Evolutionary conservation across 345 rosid genomes (phyloP).

Genomic region (Chamaenerion angustifolium): DNA sequence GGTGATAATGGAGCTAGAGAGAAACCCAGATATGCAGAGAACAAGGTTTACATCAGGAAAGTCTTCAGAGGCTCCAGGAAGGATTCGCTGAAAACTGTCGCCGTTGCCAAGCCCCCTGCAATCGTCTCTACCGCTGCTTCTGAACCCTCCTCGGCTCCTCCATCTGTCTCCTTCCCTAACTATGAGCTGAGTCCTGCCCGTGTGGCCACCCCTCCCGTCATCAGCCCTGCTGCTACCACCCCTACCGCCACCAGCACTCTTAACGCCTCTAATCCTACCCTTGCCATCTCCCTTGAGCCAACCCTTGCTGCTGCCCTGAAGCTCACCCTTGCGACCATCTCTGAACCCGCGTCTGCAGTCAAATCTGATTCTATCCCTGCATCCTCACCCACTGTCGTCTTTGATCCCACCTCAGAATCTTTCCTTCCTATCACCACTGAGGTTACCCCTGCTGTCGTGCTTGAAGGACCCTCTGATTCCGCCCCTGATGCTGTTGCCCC

Average conservation of each 20-base stretch:
- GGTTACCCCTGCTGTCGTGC: no score
- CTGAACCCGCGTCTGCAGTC: no score
- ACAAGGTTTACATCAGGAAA: constrained; percentile 74
- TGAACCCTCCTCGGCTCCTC: background rate
- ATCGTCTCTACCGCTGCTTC: constrained; percentile 5
- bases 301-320: no score
- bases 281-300: no score
- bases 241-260: constrained; percentile 5
- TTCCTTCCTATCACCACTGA: no score
- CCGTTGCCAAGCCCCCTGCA: constrained; percentile 9
- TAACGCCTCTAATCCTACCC: background rate
- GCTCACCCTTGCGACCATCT: no score
- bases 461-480: background rate
- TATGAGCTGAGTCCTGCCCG: no score
- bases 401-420: no score
- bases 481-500: background rate
- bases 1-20: constrained; percentile 51
- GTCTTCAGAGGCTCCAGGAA: constrained; percentile 39
- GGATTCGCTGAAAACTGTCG: constrained; percentile 3
- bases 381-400: no score
- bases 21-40: constrained; percentile 45
- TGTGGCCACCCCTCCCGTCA: constrained; percentile 3
- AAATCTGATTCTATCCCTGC: no score
- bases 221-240: constrained; percentile 6
- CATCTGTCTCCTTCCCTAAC: background rate